These are phyloP conservation scores for bread wheat (Triticum aestivum) DNA, from an alignment of 176 grass and related monocot species.

Conservation along the genomic window IWGSC_CS_RefSeq_v2.1 NC_057811.1:264250383-264250882, in stretches of 20 bases:
- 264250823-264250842: constrained; percentile 9
- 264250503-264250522: constrained; percentile 1
- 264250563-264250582: constrained; percentile 75
- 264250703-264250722: constrained; percentile 37
- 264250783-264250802: not conserved
- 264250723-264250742: constrained; percentile 53
- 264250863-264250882: not conserved
- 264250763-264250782: not conserved
- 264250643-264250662: constrained; percentile 92
- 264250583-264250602: constrained; percentile 99
- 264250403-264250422: not conserved
- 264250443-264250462: not conserved
- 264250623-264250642: constrained; percentile 91
- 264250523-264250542: not conserved
- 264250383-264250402: not conserved
- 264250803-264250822: constrained; percentile 25
- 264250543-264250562: constrained; percentile 18
- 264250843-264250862: not conserved
- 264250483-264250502: constrained; percentile 5
- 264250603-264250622: constrained; percentile 97
- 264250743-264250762: not conserved
- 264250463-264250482: not conserved
- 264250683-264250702: constrained; percentile 74
- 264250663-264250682: constrained; percentile 91
- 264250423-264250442: not conserved